A percentile compares a stretch with the other conserved stretches of the same genome.
These are phyloP conservation scores for Polyplosphaeria fusca DNA, from an alignment of 495 filamentous ascomycete species.

Conservation along the genomic window DNA sequence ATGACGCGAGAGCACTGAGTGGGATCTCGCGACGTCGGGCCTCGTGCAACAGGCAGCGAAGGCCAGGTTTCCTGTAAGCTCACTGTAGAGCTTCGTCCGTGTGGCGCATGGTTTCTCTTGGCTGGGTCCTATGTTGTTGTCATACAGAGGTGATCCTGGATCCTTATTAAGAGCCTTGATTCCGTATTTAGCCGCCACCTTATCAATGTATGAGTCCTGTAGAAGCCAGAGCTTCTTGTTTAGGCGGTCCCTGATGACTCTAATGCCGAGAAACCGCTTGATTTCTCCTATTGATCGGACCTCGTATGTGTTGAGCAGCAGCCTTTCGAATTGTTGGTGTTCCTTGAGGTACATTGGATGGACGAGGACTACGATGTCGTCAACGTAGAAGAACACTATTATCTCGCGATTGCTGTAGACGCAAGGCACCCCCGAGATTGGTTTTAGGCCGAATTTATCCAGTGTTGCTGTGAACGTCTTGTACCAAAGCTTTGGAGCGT, in stretches of 20 bases:
- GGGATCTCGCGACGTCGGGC: conserved; percentile 9
- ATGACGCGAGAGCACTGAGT: conserved; percentile 3
- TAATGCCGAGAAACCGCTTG: no score
- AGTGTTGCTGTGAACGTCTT: conserved; percentile 4
- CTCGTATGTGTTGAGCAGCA: background rate
- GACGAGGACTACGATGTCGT: conserved; percentile 24
- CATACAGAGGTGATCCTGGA: background rate
- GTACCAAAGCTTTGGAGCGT: conserved; percentile 17
- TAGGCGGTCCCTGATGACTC: background rate
- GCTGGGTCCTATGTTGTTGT: background rate
- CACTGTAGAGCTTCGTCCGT: no score
- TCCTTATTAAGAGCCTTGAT: background rate
- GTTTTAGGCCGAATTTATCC: conserved; percentile 2
- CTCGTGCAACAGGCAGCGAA: conserved; percentile 4
- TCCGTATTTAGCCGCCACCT: background rate
- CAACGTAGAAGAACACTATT: conserved; percentile 23
- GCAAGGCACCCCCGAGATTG: background rate
- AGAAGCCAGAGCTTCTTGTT: conserved; percentile 1
- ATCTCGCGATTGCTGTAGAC: conserved; percentile 5
- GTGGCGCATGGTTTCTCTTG: background rate
- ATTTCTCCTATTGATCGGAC: no score
- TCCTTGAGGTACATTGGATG: background rate
- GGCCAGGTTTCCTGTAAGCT: background rate
- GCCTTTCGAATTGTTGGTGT: background rate
- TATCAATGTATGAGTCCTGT: conserved; percentile 12